Percentiles rank a stretch among this genome's conserved stretches.
Evolutionary conservation across 768 basidiomycete species (phyloP).

Genomic region (Hemileccinum impolitum): DNA sequence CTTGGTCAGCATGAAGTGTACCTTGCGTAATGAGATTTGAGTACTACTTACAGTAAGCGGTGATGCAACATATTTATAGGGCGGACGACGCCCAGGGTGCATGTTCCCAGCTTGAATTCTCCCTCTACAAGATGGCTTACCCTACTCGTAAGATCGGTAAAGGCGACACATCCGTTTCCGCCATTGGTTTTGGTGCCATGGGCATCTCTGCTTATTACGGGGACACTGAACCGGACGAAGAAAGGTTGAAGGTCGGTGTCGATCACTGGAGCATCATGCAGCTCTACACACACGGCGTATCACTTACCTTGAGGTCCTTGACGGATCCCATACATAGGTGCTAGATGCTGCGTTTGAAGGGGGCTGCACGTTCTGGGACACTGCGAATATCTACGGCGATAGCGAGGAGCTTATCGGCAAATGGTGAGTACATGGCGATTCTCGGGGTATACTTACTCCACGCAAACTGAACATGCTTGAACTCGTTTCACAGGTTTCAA

Average conservation of each 20-base stretch:
- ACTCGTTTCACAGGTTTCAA: conserved; percentile 37
- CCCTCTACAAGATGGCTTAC: conserved; percentile 13
- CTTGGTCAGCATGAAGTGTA: too few relatives aligned
- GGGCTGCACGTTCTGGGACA: conserved; percentile 49
- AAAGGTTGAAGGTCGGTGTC: conserved; percentile 49
- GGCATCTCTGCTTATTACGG: conserved; percentile 52
- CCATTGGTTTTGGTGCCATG: conserved; percentile 63
- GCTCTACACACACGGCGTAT: too few relatives aligned
- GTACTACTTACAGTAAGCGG: too few relatives aligned
- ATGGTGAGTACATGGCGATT: conserved; percentile 29
- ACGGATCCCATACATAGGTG: conserved; percentile 24
- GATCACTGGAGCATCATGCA: background rate
- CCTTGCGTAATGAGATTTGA: too few relatives aligned
- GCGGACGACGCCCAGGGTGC: too few relatives aligned
- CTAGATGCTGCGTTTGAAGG: conserved; percentile 39
- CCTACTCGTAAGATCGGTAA: conserved; percentile 46
- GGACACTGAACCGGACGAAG: conserved; percentile 46
- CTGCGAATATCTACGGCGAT: conserved; percentile 41
- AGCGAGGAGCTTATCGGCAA: conserved; percentile 45
- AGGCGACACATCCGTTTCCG: conserved; percentile 32
- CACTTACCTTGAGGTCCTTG: too few relatives aligned
- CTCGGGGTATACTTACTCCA: too few relatives aligned
- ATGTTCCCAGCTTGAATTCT: background rate
- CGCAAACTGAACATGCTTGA: too few relatives aligned
- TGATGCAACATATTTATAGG: too few relatives aligned